A percentile compares a stretch with the other conserved stretches of the same genome.
Conservation (phyloP, 306 rosid species). For the Fragaria nilgerrensis region DNA sequence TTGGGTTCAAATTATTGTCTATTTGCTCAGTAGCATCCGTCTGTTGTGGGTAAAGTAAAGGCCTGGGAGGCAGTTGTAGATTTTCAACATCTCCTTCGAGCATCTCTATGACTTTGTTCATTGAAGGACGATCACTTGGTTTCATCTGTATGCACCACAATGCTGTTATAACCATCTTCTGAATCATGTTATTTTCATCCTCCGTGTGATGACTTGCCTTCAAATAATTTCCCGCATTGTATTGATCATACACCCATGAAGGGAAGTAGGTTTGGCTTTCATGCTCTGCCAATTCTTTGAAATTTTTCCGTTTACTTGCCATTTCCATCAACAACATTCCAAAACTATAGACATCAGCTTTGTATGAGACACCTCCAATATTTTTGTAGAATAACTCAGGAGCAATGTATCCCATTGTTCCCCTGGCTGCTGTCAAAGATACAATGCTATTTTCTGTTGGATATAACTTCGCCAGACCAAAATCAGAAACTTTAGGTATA, state of each 20-base stretch:
- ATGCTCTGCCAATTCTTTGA: not conserved
- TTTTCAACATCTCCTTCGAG: constrained; percentile 4
- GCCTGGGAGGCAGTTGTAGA: not conserved
- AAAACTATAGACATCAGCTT: constrained; percentile 12
- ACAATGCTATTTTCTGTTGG: constrained; percentile 1
- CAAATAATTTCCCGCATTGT: not conserved
- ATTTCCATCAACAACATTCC: constrained; percentile 17
- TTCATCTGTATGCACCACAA: constrained; percentile 19
- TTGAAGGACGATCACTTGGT: constrained; percentile 8
- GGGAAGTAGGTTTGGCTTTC: not conserved
- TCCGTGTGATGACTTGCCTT: not conserved
- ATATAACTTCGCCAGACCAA: constrained; percentile 11
- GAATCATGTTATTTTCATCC: not conserved
- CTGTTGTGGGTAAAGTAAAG: not conserved
- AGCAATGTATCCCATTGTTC: constrained; percentile 5
- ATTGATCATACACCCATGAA: not conserved
- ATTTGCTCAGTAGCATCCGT: not conserved
- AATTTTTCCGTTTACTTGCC: constrained; percentile 5
- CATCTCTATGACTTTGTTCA: constrained; percentile 9
- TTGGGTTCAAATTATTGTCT: not conserved
- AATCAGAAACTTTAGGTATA: constrained; percentile 2
- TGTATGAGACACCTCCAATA: constrained; percentile 15
- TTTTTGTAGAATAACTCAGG: constrained; percentile 16
- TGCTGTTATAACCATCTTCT: constrained; percentile 10
- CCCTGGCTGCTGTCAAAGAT: not conserved